Base-by-base conservation (phyloP, 257 asterid genomes). In the Ocimum tenuiflorum region DNA sequence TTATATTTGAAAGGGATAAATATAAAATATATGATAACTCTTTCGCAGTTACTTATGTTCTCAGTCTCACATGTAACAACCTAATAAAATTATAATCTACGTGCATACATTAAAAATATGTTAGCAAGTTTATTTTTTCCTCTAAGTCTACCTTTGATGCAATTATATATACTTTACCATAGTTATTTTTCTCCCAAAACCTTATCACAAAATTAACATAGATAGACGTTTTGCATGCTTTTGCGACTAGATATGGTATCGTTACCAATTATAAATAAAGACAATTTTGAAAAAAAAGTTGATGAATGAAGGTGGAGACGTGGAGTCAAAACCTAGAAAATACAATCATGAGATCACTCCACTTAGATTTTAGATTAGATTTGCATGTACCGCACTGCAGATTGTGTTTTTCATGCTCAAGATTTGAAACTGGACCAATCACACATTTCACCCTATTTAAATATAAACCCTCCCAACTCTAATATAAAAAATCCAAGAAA, bases 361-460 rank as follows among this genome's bases (percentile, higher is more conserved):
- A 42, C 53, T 23, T 41, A 14, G 52, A 60, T 60, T 20, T 41
- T n/a, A 60, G 65, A 60, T 60, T 60, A 60, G 65, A 20, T 59
- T 59, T 53, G 10, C 31, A 19, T 49, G 55, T 8, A 49, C 0
- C 12, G n/a, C 47, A 8, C 63, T 35, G 33, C 50, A 59, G 13
- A 38, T 39, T 60, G 38, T 39, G 38, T 39, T 38, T 10, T 38
- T 15, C 63, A 56, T 35, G 29, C 29, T 33, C 4, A 33, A 35
- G 7, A 57, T 15, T 35, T 17, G 3, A 9, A 17, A 57, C 1
- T 14, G 3, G 6, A 7, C 60, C 33, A 4, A 1, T 22, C 15
- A 22, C 17, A 50, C 22, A 50, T 48, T 17, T 43, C 3, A 17
- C 8, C 7, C 7, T 45, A 45, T 47, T 47, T 47, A 3, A 19